Conservation (phyloP, 208 protist genomes). For the Crithidia brevicula region DNA sequence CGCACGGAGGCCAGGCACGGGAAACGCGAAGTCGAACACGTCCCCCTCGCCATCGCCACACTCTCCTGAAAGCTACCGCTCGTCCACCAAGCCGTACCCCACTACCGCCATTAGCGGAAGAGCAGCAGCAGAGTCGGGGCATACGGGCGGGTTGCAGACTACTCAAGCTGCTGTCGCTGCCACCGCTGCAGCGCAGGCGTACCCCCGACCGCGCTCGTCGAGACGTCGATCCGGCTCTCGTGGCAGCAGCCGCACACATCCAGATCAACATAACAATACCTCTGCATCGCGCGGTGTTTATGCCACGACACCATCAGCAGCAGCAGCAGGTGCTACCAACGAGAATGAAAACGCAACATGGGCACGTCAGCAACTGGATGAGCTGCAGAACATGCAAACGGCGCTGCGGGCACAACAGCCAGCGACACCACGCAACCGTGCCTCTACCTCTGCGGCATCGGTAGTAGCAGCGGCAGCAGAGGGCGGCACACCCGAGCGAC, state of each 20-base stretch:
- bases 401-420: slow-evolving; percentile 28
- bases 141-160: not conserved
- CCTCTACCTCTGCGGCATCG: not conserved
- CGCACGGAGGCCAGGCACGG: slow-evolving; percentile 1
- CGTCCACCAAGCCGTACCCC: slow-evolving; percentile 21
- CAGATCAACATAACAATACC: not conserved
- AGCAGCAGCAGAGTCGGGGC: no score
- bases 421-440: slow-evolving; percentile 26
- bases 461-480: not conserved
- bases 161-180: no score
- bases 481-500: slow-evolving; percentile 1
- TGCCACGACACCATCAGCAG: not conserved
- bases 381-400: slow-evolving; percentile 32
- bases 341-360: slow-evolving; percentile 8
- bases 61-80: slow-evolving; percentile 27
- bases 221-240: slow-evolving; percentile 28
- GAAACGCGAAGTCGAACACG: not conserved
- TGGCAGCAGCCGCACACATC: slow-evolving; percentile 8
- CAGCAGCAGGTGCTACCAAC: not conserved
- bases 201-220: slow-evolving; percentile 6
- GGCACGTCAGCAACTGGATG: slow-evolving; percentile 30
- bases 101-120: no score
- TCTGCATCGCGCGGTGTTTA: not conserved
- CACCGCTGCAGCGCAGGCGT: not conserved
- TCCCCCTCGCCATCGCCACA: slow-evolving; percentile 15